Base-by-base conservation (phyloP, 1,284 basidiomycete genomes). In the Vanrija humicola region DNA sequence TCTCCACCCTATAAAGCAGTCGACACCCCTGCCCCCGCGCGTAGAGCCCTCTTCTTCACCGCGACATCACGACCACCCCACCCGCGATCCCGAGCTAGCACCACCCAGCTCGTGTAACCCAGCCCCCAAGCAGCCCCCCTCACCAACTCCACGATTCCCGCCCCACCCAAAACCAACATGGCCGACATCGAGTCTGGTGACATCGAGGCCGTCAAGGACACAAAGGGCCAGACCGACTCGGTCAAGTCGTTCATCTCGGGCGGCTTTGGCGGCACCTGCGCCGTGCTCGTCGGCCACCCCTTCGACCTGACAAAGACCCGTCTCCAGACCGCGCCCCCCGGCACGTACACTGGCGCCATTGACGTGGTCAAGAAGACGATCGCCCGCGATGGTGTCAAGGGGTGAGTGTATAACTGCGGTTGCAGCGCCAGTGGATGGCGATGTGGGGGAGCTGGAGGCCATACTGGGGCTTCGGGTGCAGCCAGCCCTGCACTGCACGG, bases 261-360 rank as follows among this genome's bases (percentile, higher is more conserved):
- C 66, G 95, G 95, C 43, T 88, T 90, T 67, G 95, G 95, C 64
- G 94, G 95, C 68, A 48, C 62, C 68, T 38, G 69, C 60, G 61
- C 57, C 57, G 72, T 75, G 5, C 67, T 75, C 46, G 69, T 73
- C 88, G 95, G 95, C 5, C 96, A 98, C 70, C 95, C 95, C 8
- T 98, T 98, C 73, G 95, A 98, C 79, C 80, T 98, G 65, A 96
- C 90, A 58, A 98, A 98, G 81, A 97, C 93, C 29, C 84, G 93
- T 55, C 77, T 99, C 64, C 96, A 99, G 78, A 98, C 96, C 8
- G 95, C 96, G 6, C 67, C 86, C 15, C 85, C 89, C 18, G 95
- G 96, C 6, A 83, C 85, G 48, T 99, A 99, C 79, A 93, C 83
- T 21, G 93, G 96, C 45, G 90, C 90, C 3, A 67, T 98, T 23